Conservation (phyloP, 345 rosid species). For the Populus simonii region DNA sequence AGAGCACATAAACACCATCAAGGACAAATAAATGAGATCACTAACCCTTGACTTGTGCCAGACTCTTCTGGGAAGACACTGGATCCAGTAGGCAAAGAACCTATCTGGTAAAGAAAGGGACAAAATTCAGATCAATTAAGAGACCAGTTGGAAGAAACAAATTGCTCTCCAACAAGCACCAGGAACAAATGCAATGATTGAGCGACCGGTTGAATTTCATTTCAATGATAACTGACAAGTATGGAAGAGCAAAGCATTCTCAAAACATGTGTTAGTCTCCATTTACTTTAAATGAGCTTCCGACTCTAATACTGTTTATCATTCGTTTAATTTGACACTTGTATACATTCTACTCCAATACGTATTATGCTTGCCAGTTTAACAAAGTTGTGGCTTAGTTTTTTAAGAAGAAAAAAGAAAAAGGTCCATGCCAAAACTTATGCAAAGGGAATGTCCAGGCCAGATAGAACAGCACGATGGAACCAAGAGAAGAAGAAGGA, state of each 20-base stretch:
- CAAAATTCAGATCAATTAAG: slow-evolving; percentile 14
- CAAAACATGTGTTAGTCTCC: background rate
- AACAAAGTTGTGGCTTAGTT: background rate
- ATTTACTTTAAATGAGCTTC: background rate
- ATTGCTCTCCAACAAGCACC: background rate
- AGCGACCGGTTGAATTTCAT: background rate
- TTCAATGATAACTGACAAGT: background rate
- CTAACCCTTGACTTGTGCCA: slow-evolving; percentile 35
- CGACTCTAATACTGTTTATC: background rate
- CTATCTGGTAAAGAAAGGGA: slow-evolving; percentile 25
- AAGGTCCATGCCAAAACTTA: background rate
- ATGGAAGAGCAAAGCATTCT: background rate
- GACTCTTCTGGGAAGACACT: slow-evolving; percentile 23
- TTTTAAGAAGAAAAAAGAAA: background rate
- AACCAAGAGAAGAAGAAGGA: background rate
- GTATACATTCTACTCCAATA: background rate
- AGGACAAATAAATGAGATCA: slow-evolving; percentile 7
- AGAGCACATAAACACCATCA: background rate
- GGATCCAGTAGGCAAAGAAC: slow-evolving; percentile 27
- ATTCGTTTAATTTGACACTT: background rate
- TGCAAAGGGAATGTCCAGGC: background rate
- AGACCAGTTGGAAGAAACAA: background rate
- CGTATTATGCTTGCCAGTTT: background rate
- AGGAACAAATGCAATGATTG: background rate
- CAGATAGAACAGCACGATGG: background rate